Evolutionary conservation across 768 basidiomycete species (phyloP).

Genomic region (Tulasnella sp.): DNA sequence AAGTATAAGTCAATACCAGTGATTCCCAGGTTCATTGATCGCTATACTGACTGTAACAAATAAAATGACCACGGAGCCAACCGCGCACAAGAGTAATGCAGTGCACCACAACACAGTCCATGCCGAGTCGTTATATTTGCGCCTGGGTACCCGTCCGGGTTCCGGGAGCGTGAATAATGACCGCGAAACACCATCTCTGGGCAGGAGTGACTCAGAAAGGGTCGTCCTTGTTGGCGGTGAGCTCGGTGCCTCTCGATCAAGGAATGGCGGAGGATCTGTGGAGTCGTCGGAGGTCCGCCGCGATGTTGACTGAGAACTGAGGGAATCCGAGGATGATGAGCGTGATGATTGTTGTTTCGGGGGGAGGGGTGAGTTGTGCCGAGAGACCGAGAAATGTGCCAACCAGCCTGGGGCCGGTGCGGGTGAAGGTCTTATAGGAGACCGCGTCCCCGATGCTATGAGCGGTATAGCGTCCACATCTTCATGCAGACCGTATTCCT

Average conservation of each 20-base stretch:
- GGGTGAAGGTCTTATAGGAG: background rate
- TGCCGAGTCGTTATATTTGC: conserved; percentile 62
- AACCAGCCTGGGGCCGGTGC: conserved; percentile 12
- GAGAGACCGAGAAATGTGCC: conserved; percentile 10
- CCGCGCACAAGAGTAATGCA: conserved; percentile 46
- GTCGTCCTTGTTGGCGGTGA: conserved; percentile 27
- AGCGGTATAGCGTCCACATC: conserved; percentile 15
- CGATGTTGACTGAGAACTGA: conserved; percentile 36
- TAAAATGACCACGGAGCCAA: conserved; percentile 56
- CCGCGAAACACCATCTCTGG: conserved; percentile 54
- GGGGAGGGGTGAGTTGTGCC: background rate
- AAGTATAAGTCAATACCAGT: conserved; percentile 24
- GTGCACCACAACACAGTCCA: conserved; percentile 62
- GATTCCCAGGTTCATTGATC: too few species aligned
- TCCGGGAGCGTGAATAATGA: conserved; percentile 69
- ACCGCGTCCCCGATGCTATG: conserved; percentile 1
- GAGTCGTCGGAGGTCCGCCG: conserved; percentile 31
- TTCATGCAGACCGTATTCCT: conserved; percentile 1
- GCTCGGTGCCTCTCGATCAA: conserved; percentile 25
- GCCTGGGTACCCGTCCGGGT: conserved; percentile 50
- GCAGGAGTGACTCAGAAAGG: conserved; percentile 70
- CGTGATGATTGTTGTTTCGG: conserved; percentile 30
- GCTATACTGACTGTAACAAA: conserved; percentile 38
- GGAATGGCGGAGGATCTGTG: conserved; percentile 12
- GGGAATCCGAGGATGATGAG: conserved; percentile 24